These are phyloP conservation scores for Neurospora sp. DNA, from an alignment of 495 filamentous ascomycete genomes.

Conservation along the genomic window DNA sequence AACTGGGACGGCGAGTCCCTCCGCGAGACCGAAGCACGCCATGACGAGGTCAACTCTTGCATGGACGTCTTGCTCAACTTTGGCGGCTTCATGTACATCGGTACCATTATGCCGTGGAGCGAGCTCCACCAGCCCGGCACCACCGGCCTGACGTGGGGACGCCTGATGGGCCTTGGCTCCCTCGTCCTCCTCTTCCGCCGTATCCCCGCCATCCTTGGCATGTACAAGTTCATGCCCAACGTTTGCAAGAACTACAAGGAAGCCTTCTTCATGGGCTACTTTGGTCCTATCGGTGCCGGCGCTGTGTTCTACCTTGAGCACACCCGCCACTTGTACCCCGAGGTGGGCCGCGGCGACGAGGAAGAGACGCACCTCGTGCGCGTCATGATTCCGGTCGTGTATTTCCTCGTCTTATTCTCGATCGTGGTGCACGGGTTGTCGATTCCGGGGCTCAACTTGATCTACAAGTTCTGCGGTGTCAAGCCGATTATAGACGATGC, in stretches of 20 bases:
- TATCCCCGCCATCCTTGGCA: slow-evolving; percentile 27
- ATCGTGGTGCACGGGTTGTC: slow-evolving; percentile 49
- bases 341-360: slow-evolving; percentile 37
- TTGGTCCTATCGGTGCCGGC: slow-evolving; percentile 81
- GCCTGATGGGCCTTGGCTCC: slow-evolving; percentile 62
- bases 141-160: slow-evolving; percentile 43
- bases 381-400: slow-evolving; percentile 44
- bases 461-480: slow-evolving; percentile 37
- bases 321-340: slow-evolving; percentile 43
- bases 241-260: slow-evolving; percentile 51
- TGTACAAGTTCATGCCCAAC: slow-evolving; percentile 57
- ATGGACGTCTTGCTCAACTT: slow-evolving; percentile 69
- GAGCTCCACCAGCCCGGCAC: slow-evolving; percentile 30
- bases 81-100: slow-evolving; percentile 79
- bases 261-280: slow-evolving; percentile 77
- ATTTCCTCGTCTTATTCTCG: slow-evolving; percentile 49
- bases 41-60: slow-evolving; percentile 72
- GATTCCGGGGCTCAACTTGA: slow-evolving; percentile 38
- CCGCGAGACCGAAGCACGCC: slow-evolving; percentile 58
- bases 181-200: slow-evolving; percentile 59
- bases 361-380: slow-evolving; percentile 43
- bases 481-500: slow-evolving; percentile 42
- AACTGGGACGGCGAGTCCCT: slow-evolving; percentile 85
- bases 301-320: slow-evolving; percentile 74
- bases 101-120: slow-evolving; percentile 68